phyloP scores from a whole-genome alignment of 2,329 filamentous ascomycete genomes.

The Neonectria faginata region DNA sequence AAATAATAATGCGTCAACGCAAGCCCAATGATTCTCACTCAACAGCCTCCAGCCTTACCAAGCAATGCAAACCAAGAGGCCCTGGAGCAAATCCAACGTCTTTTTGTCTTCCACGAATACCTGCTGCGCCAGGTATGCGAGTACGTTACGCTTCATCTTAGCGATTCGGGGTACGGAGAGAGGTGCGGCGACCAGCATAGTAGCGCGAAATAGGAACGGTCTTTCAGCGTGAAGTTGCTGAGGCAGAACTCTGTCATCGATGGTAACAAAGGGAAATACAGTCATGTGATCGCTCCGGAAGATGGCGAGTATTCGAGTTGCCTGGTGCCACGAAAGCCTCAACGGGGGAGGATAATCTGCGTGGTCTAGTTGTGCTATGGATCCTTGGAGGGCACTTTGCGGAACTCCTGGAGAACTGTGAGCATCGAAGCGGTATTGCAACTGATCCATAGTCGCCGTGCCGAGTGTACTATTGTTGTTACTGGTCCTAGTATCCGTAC shows the following conservation, averaged over 20 bases:
- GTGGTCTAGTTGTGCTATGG: constrained; percentile 6
- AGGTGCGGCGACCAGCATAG: constrained; percentile 54
- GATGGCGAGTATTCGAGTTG: constrained; percentile 49
- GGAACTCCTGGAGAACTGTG: background rate
- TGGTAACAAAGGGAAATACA: constrained; percentile 54
- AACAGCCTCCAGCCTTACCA: constrained; percentile 52
- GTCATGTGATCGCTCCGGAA: constrained; percentile 50
- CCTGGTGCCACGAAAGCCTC: constrained; percentile 55
- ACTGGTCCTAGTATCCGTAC: background rate
- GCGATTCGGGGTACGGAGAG: constrained; percentile 44
- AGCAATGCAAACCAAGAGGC: constrained; percentile 57
- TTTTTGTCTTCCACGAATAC: constrained; percentile 56
- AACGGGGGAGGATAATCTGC: constrained; percentile 43
- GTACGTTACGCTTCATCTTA: constrained; percentile 57
- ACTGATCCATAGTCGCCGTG: background rate
- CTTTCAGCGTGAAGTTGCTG: constrained; percentile 48
- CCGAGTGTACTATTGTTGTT: background rate
- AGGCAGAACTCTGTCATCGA: constrained; percentile 48
- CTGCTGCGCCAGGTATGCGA: constrained; percentile 57
- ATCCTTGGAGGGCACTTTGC: background rate
- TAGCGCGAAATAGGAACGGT: constrained; percentile 54
- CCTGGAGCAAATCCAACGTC: constrained; percentile 59
- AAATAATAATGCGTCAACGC: background rate
- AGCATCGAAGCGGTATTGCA: background rate
- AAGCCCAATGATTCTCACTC: background rate